Base-by-base conservation (phyloP, 148 eudicot genomes). In the Rhododendron henanense region DNA sequence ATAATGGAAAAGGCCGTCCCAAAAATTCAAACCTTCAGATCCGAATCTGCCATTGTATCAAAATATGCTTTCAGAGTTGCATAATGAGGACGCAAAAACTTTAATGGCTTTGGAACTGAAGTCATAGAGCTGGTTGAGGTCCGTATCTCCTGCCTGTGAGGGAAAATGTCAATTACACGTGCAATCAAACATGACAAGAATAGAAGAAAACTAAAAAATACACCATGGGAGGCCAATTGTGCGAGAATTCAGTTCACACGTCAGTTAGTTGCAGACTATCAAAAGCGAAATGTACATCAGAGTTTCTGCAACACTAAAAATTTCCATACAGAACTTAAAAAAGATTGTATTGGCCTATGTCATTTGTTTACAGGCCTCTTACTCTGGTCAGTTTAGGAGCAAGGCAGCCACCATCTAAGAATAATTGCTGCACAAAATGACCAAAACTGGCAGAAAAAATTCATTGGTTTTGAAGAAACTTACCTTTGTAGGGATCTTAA, bases 91-190 rank as follows among this genome's bases (percentile, higher is more conserved):
- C 98, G 98, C 78, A 95, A 92, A 90, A 95, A 95, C 86, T 97
- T 97, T 78, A 97, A 85, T 55, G 99, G 98, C 93, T 97, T 97
- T 65, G 99, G 98, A 21, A 97, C 98, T 77, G 98, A 93, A 67
- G 99, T 95, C 99, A 97, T 97, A 63, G 99, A 97, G 89, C 98
- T 97, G 77, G 98, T 97, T 61, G 99, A 90, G 80, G 91, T 95
- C 48, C 95, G 92, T 77, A 97, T 95, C 90, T 97, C 99, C 87
- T 95, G 96, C 93, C 99, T 97, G 81, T 47, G 87, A 48, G 55
- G 59, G 47, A 69, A 74, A 75, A 85, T 57, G 33, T 31, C 7
- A 2, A 35, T 37, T 85, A 61, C 65, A 59, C 65, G 2, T 59
- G 65, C 25, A 59, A 31, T 75, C 45, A 75, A 37, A 37, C 76